Percentiles rank a stretch among this genome's conserved stretches.
phyloP scores from a whole-genome alignment of 805 yeast species.

The Zygoascus tannicola region DNA sequence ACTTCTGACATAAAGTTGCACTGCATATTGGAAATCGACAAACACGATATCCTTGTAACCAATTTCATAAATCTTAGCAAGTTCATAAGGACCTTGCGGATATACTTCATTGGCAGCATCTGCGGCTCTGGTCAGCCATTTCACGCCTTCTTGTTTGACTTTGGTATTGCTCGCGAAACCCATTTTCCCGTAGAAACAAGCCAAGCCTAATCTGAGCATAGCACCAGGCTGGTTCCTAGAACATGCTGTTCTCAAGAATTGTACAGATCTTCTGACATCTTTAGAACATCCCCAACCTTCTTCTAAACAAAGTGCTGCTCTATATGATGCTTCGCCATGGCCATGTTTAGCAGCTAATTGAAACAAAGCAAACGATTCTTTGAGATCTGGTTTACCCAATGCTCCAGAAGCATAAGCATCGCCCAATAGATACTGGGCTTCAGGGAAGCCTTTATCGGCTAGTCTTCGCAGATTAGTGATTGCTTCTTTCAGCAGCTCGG shows the following conservation, averaged over 20 bases:
- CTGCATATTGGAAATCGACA: constrained; percentile 73
- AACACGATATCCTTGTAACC: constrained; percentile 86
- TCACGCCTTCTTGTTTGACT: constrained; percentile 77
- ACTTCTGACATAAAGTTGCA: constrained; percentile 76
- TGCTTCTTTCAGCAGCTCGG: constrained; percentile 69
- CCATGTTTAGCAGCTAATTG: constrained; percentile 90
- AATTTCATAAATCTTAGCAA: constrained; percentile 70
- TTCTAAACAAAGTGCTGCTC: constrained; percentile 85
- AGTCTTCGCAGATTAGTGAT: constrained; percentile 56
- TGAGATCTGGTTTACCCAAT: constrained; percentile 67
- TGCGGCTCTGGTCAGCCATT: constrained; percentile 85
- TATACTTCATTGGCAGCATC: constrained; percentile 75
- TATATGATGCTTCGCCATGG: constrained; percentile 82
- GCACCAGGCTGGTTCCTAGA: constrained; percentile 93
- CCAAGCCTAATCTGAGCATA: constrained; percentile 84
- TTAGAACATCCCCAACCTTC: constrained; percentile 89
- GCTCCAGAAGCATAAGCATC: constrained; percentile 84
- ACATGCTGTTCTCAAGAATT: constrained; percentile 78
- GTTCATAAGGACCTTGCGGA: constrained; percentile 90
- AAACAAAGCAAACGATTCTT: constrained; percentile 67
- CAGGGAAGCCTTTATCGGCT: constrained; percentile 71
- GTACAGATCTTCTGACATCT: constrained; percentile 79
- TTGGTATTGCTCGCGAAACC: constrained; percentile 58
- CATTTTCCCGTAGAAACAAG: constrained; percentile 76
- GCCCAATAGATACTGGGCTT: constrained; percentile 87